Conservation (phyloP, 75 land plant species). For the Picea sitchensis region DNA sequence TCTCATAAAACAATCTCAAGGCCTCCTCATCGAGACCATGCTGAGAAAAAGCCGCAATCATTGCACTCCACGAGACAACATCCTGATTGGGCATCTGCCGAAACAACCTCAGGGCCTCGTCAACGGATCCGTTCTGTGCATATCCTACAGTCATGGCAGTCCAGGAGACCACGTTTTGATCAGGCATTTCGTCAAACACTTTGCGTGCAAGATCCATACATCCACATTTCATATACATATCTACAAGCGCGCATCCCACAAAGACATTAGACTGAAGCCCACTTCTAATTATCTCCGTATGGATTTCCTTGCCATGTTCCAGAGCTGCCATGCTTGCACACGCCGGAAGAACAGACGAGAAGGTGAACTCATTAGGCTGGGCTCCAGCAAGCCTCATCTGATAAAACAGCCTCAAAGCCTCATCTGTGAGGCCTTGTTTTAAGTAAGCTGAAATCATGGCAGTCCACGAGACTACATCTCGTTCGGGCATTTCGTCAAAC, state of each 20-base stretch:
- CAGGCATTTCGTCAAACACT: conserved; percentile 12
- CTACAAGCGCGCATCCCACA: conserved; percentile 6
- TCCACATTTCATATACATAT: conserved; percentile 19
- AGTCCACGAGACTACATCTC: conserved; percentile 41
- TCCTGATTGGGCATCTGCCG: conserved; percentile 34
- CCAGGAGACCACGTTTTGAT: conserved; percentile 11
- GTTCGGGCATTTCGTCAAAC: conserved; percentile 43
- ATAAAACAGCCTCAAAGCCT: conserved; percentile 14
- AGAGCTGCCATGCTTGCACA: not conserved
- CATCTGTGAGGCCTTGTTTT: conserved; percentile 8
- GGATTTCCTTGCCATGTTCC: not conserved
- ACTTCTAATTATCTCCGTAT: not conserved
- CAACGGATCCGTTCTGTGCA: conserved; percentile 21
- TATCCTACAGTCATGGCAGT: conserved; percentile 11
- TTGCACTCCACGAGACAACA: conserved; percentile 40
- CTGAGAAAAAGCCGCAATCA: conserved; percentile 37
- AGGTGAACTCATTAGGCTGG: conserved; percentile 8
- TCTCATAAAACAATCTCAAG: conserved; percentile 17
- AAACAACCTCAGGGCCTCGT: conserved; percentile 28
- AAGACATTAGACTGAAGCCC: not conserved
- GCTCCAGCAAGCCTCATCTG: not conserved
- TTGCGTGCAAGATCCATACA: conserved; percentile 3
- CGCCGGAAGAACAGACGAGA: not conserved
- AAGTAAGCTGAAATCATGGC: conserved; percentile 52
- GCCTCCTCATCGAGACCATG: conserved; percentile 25